phyloP scores from a whole-genome alignment of 2,329 filamentous ascomycete genomes.

The Graphilbum ipis-grandicollis region DNA sequence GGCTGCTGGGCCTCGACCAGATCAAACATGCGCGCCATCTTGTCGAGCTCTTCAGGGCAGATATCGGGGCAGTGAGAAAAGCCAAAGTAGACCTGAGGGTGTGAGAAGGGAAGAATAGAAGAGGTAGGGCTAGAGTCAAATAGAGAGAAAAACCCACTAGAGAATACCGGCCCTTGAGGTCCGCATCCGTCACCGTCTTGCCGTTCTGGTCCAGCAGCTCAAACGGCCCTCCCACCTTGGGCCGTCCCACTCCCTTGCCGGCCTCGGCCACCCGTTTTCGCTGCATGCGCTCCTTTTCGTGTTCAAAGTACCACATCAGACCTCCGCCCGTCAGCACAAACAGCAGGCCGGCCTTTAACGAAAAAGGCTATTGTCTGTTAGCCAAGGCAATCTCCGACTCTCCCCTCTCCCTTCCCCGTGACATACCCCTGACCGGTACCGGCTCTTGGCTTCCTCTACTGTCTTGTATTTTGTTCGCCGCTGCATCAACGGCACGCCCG shows the following conservation, averaged over 20 bases:
- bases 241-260: slow-evolving; percentile 79
- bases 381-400: too few species aligned
- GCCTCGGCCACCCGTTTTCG: slow-evolving; percentile 78
- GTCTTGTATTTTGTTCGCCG: slow-evolving; percentile 29
- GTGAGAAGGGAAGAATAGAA: too few species aligned
- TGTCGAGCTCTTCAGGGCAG: slow-evolving; percentile 96
- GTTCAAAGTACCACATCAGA: slow-evolving; percentile 79
- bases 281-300: slow-evolving; percentile 83
- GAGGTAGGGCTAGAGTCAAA: neutral
- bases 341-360: slow-evolving; percentile 73
- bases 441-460: slow-evolving; percentile 40
- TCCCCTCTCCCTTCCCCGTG: too few species aligned
- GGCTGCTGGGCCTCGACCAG: slow-evolving; percentile 36
- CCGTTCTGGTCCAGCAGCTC: slow-evolving; percentile 69
- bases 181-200: slow-evolving; percentile 55
- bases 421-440: slow-evolving; percentile 37
- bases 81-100: slow-evolving; percentile 74
- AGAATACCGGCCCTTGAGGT: slow-evolving; percentile 74
- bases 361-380: too few species aligned
- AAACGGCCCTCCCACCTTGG: slow-evolving; percentile 85
- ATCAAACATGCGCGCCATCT: slow-evolving; percentile 95
- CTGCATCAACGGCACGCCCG: slow-evolving; percentile 15
- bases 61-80: slow-evolving; percentile 98
- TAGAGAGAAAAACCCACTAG: slow-evolving; percentile 33
- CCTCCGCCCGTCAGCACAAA: slow-evolving; percentile 66